These are phyloP conservation scores for Magnaporthiopsis poae DNA, from an alignment of 2,329 filamentous ascomycete species.

Conservation along the genomic window DNA sequence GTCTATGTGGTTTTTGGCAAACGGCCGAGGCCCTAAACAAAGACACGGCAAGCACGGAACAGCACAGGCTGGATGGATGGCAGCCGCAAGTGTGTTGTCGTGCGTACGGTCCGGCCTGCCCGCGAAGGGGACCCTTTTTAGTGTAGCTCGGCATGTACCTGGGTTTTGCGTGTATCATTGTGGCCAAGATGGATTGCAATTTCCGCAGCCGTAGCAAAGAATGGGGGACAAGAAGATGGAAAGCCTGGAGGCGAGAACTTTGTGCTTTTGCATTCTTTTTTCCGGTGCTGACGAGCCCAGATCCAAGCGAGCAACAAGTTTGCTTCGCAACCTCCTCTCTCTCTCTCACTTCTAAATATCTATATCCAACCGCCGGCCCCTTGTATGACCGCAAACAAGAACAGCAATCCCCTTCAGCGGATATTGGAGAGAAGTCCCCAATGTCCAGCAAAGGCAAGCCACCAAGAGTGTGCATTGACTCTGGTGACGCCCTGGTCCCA, in stretches of 20 bases:
- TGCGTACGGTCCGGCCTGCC: neutral
- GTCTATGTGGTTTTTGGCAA: neutral
- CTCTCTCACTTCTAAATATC: neutral
- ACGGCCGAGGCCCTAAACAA: too few relatives aligned
- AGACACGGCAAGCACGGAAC: too few relatives aligned
- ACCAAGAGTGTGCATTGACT: neutral
- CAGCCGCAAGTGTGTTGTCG: neutral
- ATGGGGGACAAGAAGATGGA: too few relatives aligned
- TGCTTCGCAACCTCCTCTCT: neutral
- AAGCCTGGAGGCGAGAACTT: neutral
- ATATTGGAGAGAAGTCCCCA: neutral
- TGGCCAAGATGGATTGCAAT: neutral
- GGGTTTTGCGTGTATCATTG: neutral
- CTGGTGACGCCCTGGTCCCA: neutral
- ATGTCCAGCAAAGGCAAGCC: neutral
- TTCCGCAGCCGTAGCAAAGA: neutral
- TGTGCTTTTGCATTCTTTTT: neutral
- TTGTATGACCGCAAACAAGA: neutral
- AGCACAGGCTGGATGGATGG: too few relatives aligned
- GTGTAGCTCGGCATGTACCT: neutral
- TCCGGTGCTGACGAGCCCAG: neutral
- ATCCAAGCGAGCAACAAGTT: neutral
- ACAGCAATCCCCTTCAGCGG: too few relatives aligned
- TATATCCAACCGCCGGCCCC: neutral
- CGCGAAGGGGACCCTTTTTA: neutral